Evolutionary conservation across 768 basidiomycete genomes (phyloP).

Genomic region (Daedaleopsis sinensis): DNA sequence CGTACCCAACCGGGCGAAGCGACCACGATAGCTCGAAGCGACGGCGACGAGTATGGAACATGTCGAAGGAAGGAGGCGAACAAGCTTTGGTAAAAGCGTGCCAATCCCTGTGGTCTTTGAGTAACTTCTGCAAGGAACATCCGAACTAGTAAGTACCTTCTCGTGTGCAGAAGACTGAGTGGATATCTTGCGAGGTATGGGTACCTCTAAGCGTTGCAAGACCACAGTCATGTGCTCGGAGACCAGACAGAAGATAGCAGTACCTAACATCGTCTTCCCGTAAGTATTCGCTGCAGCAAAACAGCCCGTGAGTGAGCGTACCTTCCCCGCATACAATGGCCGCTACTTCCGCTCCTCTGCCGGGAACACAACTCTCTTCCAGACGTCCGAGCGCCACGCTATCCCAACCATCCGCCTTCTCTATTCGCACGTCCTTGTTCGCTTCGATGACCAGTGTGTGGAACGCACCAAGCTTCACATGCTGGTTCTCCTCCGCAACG

Average conservation of each 20-base stretch:
- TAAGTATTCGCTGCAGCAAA: background rate
- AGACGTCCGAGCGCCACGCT: conserved; percentile 82
- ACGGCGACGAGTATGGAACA: conserved; percentile 77
- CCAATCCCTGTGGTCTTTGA: conserved; percentile 53
- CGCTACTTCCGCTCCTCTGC: conserved; percentile 93
- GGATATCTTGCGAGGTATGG: conserved; percentile 88
- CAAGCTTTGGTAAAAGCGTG: conserved; percentile 80
- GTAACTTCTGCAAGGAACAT: background rate
- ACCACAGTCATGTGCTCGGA: conserved; percentile 98
- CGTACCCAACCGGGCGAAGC: conserved; percentile 97
- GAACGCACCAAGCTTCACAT: conserved; percentile 90
- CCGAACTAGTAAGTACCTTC: conserved; percentile 42
- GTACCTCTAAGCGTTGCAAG: conserved; percentile 83
- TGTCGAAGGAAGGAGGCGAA: conserved; percentile 89
- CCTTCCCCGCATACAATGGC: conserved; percentile 96
- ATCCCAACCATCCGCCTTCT: conserved; percentile 87
- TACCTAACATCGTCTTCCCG: conserved; percentile 51
- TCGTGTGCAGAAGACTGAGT: conserved; percentile 87
- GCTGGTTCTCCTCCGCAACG: conserved; percentile 82
- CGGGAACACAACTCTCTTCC: conserved; percentile 89
- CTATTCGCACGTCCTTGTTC: conserved; percentile 88
- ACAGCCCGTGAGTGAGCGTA: conserved; percentile 21
- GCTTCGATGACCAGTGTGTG: conserved; percentile 94
- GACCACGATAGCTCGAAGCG: conserved; percentile 88
- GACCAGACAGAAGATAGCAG: conserved; percentile 90